Conservation (phyloP, 2,329 filamentous ascomycete species). For the Simplicillium aogashimaense region DNA sequence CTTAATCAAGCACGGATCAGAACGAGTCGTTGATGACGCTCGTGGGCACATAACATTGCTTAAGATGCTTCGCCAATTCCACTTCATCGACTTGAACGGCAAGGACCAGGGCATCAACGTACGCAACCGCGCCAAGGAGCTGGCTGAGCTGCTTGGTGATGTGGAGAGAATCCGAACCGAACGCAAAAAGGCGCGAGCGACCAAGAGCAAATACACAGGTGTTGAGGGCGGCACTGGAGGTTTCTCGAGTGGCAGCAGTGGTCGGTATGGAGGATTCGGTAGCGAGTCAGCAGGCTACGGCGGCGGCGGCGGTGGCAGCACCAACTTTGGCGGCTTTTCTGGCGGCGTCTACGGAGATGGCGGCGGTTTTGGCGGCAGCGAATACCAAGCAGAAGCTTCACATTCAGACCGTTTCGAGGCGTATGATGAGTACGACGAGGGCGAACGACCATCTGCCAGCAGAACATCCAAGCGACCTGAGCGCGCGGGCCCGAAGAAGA, state of each 20-base stretch:
- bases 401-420: constrained; percentile 79
- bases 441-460: constrained; percentile 33
- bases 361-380: constrained; percentile 78
- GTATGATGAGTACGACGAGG: constrained; percentile 94
- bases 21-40: constrained; percentile 94
- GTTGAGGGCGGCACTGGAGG: constrained; percentile 72
- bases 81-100: constrained; percentile 91
- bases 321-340: constrained; percentile 47
- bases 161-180: constrained; percentile 76
- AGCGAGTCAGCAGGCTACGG: constrained; percentile 71
- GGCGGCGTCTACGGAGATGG: constrained; percentile 88
- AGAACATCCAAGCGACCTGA: constrained; percentile 32
- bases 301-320: constrained; percentile 24
- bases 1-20: constrained; percentile 94
- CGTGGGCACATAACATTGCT: constrained; percentile 88
- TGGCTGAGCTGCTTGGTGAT: constrained; percentile 86
- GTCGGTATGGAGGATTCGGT: constrained; percentile 80
- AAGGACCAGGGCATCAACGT: constrained; percentile 99
- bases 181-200: constrained; percentile 81
- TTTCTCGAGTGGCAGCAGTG: constrained; percentile 36
- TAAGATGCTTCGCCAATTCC: constrained; percentile 98
- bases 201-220: constrained; percentile 90
- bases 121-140: constrained; percentile 89
- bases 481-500: constrained; percentile 20
- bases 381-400: constrained; percentile 55